phyloP scores from a whole-genome alignment of 805 yeast species.

The Candida vartiovaarae region DNA sequence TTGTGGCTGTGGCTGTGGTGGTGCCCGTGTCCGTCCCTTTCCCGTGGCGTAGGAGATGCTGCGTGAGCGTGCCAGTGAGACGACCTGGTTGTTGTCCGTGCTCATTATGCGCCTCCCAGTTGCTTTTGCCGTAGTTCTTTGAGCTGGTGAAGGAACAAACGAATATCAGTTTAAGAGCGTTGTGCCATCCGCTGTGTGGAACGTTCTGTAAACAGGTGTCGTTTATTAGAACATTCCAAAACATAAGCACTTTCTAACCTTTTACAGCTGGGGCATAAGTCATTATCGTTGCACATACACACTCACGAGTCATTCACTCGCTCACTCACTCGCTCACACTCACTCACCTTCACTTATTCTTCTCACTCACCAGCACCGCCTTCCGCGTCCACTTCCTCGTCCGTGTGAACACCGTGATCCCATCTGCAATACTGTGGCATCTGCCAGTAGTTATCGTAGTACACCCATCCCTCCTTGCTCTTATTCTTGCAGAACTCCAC shows the following conservation, averaged over 20 bases:
- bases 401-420: constrained; percentile 44
- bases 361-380: constrained; percentile 27
- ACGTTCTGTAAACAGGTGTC: no score
- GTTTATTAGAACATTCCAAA: no score
- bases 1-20: neutral
- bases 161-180: no score
- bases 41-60: constrained; percentile 12
- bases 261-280: no score
- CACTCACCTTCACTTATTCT: neutral
- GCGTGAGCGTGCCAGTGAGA: constrained; percentile 8
- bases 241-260: no score
- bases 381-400: constrained; percentile 44
- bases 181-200: no score
- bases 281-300: no score
- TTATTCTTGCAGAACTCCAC: constrained; percentile 30
- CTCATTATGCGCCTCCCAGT: no score
- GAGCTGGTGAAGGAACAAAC: no score
- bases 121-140: no score
- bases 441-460: constrained; percentile 46
- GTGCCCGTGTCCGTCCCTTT: constrained; percentile 2
- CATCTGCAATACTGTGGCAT: constrained; percentile 33
- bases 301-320: no score
- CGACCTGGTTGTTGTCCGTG: neutral
- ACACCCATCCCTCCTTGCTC: constrained; percentile 45
- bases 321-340: no score